Conservation (phyloP, 164 flowering plant genomes). For the Aristolochia californica region DNA sequence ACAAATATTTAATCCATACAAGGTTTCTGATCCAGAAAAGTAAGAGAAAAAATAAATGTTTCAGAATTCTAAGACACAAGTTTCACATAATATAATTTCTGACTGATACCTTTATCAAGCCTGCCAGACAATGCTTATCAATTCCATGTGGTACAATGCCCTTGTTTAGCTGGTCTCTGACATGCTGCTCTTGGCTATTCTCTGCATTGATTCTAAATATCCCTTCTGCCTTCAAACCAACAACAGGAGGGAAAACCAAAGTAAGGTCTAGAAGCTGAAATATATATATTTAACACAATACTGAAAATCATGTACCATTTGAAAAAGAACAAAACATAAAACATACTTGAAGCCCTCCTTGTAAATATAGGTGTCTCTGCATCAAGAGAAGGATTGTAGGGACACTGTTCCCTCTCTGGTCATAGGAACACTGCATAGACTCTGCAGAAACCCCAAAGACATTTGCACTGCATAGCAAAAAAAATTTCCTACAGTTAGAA, state of each 20-base stretch:
- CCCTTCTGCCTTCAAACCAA: slow-evolving; percentile 26
- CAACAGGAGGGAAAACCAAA: background rate
- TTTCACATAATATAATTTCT: too few species aligned
- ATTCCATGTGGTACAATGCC: slow-evolving; percentile 22
- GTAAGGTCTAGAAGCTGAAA: background rate
- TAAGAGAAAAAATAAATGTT: too few species aligned
- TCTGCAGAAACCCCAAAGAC: slow-evolving; percentile 93
- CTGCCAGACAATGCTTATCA: slow-evolving; percentile 30
- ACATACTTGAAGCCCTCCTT: slow-evolving; percentile 77
- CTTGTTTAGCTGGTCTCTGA: slow-evolving; percentile 24
- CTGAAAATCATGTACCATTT: background rate
- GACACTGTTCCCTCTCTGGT: slow-evolving; percentile 76
- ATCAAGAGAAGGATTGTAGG: slow-evolving; percentile 88
- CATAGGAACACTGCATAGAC: slow-evolving; percentile 93
- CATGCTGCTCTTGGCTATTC: slow-evolving; percentile 24
- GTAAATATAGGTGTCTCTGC: slow-evolving; percentile 70
- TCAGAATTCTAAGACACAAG: too few species aligned
- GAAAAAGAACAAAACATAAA: background rate
- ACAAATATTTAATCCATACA: too few species aligned
- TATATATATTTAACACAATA: background rate
- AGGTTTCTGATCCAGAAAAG: too few species aligned
- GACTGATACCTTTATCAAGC: slow-evolving; percentile 25
- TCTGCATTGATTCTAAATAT: slow-evolving; percentile 31
- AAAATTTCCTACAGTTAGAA: too few species aligned
- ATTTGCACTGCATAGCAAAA: slow-evolving; percentile 40